Evolutionary conservation across 352 stramenopile species (phyloP).

Genomic region (Phytophthora citrophthora): DNA sequence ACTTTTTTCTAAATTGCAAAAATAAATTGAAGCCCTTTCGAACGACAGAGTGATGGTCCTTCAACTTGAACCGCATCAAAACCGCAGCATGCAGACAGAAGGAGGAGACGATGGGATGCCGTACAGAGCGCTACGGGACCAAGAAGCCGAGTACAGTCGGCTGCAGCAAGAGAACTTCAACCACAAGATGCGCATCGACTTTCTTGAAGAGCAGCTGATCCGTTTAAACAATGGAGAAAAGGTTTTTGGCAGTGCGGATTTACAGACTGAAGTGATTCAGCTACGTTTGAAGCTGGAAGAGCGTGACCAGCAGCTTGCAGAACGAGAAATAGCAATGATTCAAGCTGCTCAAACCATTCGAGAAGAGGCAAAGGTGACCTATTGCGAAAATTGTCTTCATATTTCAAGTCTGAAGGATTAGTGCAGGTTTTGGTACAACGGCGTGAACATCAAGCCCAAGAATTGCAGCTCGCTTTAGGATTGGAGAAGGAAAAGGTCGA

Average conservation of each 20-base stretch:
- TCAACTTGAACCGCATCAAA: constrained; percentile 13
- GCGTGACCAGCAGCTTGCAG: neutral
- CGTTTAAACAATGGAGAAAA: constrained; percentile 2
- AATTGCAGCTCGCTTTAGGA: neutral
- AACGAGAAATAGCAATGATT: neutral
- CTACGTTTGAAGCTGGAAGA: neutral
- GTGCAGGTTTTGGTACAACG: neutral
- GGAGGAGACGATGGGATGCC: neutral
- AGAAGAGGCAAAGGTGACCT: neutral
- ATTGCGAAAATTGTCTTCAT: neutral
- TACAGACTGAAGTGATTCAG: constrained; percentile 8
- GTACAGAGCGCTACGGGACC: constrained; percentile 3
- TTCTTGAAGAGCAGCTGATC: constrained; percentile 32
- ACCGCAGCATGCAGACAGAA: too few relatives aligned
- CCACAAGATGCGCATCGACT: constrained; percentile 43
- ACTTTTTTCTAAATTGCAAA: neutral
- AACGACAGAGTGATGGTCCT: constrained; percentile 8
- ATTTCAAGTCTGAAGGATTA: too few relatives aligned
- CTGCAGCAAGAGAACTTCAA: constrained; percentile 38
- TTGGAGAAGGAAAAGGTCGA: neutral
- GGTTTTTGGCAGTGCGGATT: neutral
- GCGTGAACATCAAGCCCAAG: neutral
- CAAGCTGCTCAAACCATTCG: constrained; percentile 2
- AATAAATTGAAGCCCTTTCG: neutral
- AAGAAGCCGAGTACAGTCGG: constrained; percentile 11